A percentile compares a stretch with the other conserved stretches of the same genome.
Conservation (phyloP, 805 yeast genomes). For the Wickerhamiella cacticola region DNA sequence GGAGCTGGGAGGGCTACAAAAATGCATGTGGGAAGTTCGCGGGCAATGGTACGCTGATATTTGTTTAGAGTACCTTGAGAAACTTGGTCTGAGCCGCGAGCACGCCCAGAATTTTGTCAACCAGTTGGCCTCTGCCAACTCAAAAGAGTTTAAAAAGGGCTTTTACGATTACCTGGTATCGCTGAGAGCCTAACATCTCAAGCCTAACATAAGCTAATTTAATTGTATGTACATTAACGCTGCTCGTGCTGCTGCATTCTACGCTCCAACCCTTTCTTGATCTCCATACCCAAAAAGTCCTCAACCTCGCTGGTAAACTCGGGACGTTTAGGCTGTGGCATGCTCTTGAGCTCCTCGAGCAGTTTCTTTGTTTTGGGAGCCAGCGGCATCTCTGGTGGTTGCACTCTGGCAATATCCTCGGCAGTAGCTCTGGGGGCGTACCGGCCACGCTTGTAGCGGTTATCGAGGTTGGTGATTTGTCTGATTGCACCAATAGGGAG, state of each 20-base stretch:
- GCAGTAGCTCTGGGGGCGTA: slow-evolving; percentile 43
- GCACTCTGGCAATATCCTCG: slow-evolving; percentile 47
- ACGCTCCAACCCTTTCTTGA: slow-evolving; percentile 21
- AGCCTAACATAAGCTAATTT: no score
- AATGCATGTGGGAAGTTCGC: slow-evolving; percentile 43
- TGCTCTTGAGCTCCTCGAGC: slow-evolving; percentile 26
- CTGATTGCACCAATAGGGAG: slow-evolving; percentile 54
- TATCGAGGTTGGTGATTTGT: slow-evolving; percentile 66
- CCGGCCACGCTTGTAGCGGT: slow-evolving; percentile 46
- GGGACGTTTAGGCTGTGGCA: slow-evolving; percentile 27
- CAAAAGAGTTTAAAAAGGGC: slow-evolving; percentile 22
- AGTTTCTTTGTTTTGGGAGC: slow-evolving; percentile 38
- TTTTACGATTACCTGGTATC: slow-evolving; percentile 18
- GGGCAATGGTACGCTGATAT: slow-evolving; percentile 26
- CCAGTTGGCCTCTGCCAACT: slow-evolving; percentile 14
- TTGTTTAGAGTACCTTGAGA: slow-evolving; percentile 17
- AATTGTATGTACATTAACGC: slow-evolving; percentile 1
- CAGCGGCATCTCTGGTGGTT: slow-evolving; percentile 56
- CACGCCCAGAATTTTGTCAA: slow-evolving; percentile 17
- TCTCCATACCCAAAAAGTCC: slow-evolving; percentile 38
- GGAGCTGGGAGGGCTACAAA: slow-evolving; percentile 62
- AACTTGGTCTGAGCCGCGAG: slow-evolving; percentile 19
- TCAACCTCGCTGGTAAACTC: slow-evolving; percentile 42
- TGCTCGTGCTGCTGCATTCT: slow-evolving; percentile 16
- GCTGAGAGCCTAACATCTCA: not conserved